Evolutionary conservation across 2,329 filamentous ascomycete species (phyloP).

Genomic region (Nannizzia gypsea): DNA sequence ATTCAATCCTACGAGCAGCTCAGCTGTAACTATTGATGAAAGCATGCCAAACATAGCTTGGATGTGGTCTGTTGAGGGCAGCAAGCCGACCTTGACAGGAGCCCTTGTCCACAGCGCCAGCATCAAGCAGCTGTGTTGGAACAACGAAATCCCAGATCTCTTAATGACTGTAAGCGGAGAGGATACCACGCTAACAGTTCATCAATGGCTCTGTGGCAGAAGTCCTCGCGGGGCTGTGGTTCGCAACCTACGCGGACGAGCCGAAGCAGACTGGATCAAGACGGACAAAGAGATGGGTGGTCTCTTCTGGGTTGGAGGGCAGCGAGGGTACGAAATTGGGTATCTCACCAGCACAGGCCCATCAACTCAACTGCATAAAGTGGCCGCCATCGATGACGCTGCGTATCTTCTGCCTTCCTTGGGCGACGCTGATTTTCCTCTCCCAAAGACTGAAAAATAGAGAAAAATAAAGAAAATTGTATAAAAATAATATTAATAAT

Average conservation of each 20-base stretch:
- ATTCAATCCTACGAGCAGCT: conserved; percentile 28
- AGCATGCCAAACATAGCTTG: conserved; percentile 34
- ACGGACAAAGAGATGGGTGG: conserved; percentile 6
- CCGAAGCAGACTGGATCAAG: conserved; percentile 10
- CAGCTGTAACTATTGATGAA: conserved; percentile 32
- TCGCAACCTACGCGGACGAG: conserved; percentile 7
- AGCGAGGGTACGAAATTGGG: conserved; percentile 12
- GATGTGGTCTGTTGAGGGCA: conserved; percentile 31
- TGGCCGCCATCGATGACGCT: conserved; percentile 6
- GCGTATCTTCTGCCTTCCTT: conserved; percentile 5
- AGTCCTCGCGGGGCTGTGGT: conserved; percentile 9
- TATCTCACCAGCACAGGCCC: conserved; percentile 6
- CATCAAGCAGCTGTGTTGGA: conserved; percentile 32
- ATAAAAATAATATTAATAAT: neutral
- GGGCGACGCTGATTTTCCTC: conserved; percentile 8
- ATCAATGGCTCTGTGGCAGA: conserved; percentile 16
- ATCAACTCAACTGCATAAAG: conserved; percentile 9
- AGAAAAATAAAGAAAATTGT: neutral
- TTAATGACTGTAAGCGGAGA: conserved; percentile 30
- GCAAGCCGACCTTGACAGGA: conserved; percentile 21
- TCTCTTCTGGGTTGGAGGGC: conserved; percentile 12
- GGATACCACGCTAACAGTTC: conserved; percentile 22
- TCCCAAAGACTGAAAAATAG: neutral
- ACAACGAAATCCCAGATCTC: conserved; percentile 26
- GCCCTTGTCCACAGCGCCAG: conserved; percentile 33